Base-by-base conservation (phyloP, 257 asterid species). In the Handroanthus guayacan region DNA sequence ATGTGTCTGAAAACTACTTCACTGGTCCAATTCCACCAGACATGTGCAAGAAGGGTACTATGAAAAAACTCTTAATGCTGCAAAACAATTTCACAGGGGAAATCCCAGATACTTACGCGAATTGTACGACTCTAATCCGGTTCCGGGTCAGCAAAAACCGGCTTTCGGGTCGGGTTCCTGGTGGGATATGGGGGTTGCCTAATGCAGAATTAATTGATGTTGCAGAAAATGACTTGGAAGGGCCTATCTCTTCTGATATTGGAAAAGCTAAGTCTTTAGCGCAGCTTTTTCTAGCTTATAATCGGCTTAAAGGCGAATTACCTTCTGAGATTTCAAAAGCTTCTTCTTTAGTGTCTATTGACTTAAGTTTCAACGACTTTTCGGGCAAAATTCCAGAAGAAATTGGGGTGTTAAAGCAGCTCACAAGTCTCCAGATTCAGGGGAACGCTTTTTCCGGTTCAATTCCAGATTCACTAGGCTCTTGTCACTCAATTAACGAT, bases 21-120 rank as follows among this genome's bases (percentile, higher is more conserved):
- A 82, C 93, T 0, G 98, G 98, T 45, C 78, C 84, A 5, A 92
- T 94, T 62, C 98, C 98, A 9, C 98, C 97, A 5, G 89, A 84
- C n/a, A 94, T 94, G 98, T 94, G 98, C 82, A 89, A 82, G 54
- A 72, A 51, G 60, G 97, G 97, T 8, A 80, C 89, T 5, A 90
- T 90, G 96, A 76, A 10, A 9, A 72, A 78, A 75, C 86, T 94
- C 5, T 47, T 89, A 73, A 51, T 94, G 67, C 83, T 94, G 48
- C 81, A 86, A 78, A 94, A 94, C 87, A 77, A 87, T 43, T 85
- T 94, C 75, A 89, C 96, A 0, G 98, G 98, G 0, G 87, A 65
- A 72, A 92, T 94, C 16, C 98, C 98, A 0, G 92, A 51, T 10
- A 89, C 18, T 16, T 95, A 95, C 61, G 89, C 82, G 3, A 84